Evolutionary conservation across 352 stramenopile species (phyloP).

Genomic region (Blastocystis sp.): DNA sequence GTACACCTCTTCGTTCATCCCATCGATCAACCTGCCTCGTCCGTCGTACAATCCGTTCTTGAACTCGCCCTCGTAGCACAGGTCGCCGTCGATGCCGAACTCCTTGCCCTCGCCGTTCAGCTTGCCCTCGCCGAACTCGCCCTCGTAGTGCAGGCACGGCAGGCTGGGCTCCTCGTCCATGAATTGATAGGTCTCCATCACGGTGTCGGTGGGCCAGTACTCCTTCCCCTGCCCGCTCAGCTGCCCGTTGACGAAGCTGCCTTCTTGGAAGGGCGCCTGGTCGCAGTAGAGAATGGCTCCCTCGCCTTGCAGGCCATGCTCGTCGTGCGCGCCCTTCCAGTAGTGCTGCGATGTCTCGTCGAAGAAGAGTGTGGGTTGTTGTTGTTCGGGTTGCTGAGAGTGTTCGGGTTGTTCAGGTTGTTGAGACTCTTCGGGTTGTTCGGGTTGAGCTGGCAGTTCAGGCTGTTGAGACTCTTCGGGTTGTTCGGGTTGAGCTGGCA

Average conservation of each 20-base stretch:
- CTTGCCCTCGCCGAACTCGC: not conserved
- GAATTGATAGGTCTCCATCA: not conserved
- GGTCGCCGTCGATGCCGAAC: not conserved
- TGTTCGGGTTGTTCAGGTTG: not conserved
- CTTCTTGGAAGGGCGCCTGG: not conserved
- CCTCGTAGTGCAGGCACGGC: not conserved
- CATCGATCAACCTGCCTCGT: not conserved
- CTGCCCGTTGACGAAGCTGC: not conserved
- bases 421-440: not conserved
- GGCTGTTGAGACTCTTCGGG: not conserved
- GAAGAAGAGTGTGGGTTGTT: not conserved
- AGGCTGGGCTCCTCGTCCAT: not conserved
- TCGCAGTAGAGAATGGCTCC: not conserved
- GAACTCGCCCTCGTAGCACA: not conserved
- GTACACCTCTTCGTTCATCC: not conserved
- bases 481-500: too few relatives aligned
- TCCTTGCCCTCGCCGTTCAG: constrained; percentile 29
- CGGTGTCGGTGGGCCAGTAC: not conserved
- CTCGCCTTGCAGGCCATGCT: not conserved
- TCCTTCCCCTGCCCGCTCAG: not conserved
- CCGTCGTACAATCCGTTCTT: constrained; percentile 14
- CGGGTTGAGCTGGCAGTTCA: not conserved
- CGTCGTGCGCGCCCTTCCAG: not conserved
- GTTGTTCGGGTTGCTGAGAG: not conserved
- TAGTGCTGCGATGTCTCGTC: not conserved